Evolutionary conservation across 352 stramenopile genomes (phyloP), one percentile per base, ranked within the genome.

Genomic region (Blastocystis sp.): DNA sequence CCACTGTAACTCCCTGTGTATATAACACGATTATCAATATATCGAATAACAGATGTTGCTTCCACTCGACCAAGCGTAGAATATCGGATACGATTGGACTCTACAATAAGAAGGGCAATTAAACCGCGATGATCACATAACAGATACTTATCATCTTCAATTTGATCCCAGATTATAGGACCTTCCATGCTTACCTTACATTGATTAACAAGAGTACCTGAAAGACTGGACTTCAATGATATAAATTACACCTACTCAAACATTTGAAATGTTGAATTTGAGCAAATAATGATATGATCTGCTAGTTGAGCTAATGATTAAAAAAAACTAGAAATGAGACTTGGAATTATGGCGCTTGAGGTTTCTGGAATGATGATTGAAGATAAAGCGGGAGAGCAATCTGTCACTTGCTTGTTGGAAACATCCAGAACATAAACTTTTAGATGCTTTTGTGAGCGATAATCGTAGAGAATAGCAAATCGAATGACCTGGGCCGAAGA

Each of bases 11-110:
- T 48, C 7, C 48, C 73, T 17, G 73, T 40, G 51, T 40, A 84
- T 11, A 66, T 22, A 1, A 84, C 73, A 42, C 73, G 73, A 44
- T 84, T 84, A 42, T 84, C 73, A 42, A 84, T 30, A 57, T 84
- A 84, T 13, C 54, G 73, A 9, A 84, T 40, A 1, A 42, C 48
- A 11, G 54, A n/a, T 13, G 35, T 19, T 6, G 48, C 13, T 35
- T 68, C 53, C 7, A 84, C 56, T 33, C 54, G 51, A 35, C 73
- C 73, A 33, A 84, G 73, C 13, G 48, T 13, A 11, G 73, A 68
- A 33, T 19, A 56, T 9, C 44, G 66, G 3, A 84, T 30, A 19
- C 22, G 35, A 24, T n/a, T 17, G 24, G 37, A 13, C 22, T 27
- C 17, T 0, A 64, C 24, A 17, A 84, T 5, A 7, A 79, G n/a